Percentiles rank a stretch among this genome's conserved stretches.
Evolutionary conservation across 2,329 filamentous ascomycete genomes (phyloP).

Genomic region (Hypoxylon sp.): DNA sequence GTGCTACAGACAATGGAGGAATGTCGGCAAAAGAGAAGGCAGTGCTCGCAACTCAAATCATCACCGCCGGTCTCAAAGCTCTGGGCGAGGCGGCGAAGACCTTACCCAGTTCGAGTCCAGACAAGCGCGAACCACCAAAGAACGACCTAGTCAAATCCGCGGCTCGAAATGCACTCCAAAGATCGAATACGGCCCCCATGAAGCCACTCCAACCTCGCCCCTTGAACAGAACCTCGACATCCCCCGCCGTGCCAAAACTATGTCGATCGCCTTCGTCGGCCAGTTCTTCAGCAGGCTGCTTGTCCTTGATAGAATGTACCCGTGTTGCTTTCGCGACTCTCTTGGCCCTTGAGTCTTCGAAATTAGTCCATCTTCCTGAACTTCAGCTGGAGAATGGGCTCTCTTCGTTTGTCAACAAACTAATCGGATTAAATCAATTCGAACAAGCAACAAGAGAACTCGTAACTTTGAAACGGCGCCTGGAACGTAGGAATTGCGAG

Average conservation of each 20-base stretch:
- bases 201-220: conserved; percentile 73
- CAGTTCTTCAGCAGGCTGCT: conserved; percentile 60
- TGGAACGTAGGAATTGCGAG: conserved; percentile 62
- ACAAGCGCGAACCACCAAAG: conserved; percentile 53
- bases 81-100: conserved; percentile 76
- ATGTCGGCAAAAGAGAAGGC: conserved; percentile 73
- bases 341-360: conserved; percentile 68
- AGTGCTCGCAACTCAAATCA: conserved; percentile 78
- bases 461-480: conserved; percentile 72
- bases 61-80: conserved; percentile 78
- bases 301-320: conserved; percentile 77
- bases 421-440: conserved; percentile 75
- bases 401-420: conserved; percentile 76
- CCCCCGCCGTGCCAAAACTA: conserved; percentile 60
- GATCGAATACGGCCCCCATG: conserved; percentile 71
- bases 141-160: conserved; percentile 58
- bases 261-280: conserved; percentile 47
- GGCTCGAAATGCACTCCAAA: conserved; percentile 62
- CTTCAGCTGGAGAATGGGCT: conserved; percentile 82
- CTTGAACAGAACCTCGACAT: conserved; percentile 72
- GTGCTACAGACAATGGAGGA: conserved; percentile 55
- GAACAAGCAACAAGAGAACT: conserved; percentile 79
- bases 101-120: conserved; percentile 52
- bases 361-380: conserved; percentile 69
- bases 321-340: conserved; percentile 77